Conservation (phyloP, 2,329 filamentous ascomycete species). For the Dothideomycetidae sp. region DNA sequence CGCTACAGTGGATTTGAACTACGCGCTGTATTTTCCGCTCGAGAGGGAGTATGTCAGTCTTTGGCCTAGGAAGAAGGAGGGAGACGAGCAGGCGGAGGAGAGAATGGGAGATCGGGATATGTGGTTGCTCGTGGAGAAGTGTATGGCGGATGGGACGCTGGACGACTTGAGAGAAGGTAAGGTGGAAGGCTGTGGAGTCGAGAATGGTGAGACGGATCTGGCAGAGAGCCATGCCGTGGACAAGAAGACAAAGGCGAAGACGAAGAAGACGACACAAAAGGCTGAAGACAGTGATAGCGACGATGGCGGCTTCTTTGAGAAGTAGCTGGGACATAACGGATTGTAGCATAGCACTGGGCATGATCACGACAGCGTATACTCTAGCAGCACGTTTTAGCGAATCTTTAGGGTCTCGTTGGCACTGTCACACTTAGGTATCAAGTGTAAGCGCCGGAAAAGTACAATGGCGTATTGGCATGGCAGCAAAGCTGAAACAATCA, state of each 20-base stretch:
- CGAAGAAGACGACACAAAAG: constrained; percentile 7
- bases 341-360: too few species aligned
- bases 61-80: constrained; percentile 25
- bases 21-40: constrained; percentile 58
- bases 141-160: constrained; percentile 45
- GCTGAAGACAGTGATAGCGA: constrained; percentile 21
- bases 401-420: too few species aligned
- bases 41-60: constrained; percentile 54
- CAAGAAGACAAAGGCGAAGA: constrained; percentile 1
- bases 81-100: constrained; percentile 1
- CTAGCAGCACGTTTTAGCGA: too few species aligned
- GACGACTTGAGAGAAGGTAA: constrained; percentile 35
- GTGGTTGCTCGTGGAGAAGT: constrained; percentile 53
- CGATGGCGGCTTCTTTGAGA: constrained; percentile 25
- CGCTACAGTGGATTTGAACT: constrained; percentile 58
- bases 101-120: constrained; percentile 36
- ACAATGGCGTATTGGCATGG: too few species aligned
- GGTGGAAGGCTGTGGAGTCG: constrained; percentile 5
- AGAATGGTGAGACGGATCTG: not conserved
- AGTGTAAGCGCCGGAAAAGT: too few species aligned
- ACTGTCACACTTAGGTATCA: too few species aligned
- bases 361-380: too few species aligned
- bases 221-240: too few species aligned
- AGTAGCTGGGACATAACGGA: constrained; percentile 26
- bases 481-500: too few species aligned